Percentiles rank a stretch among this genome's conserved stretches.
Conservation (phyloP, 371 early-diverging fungal genomes). For the Dichotomocladium elegans region DNA sequence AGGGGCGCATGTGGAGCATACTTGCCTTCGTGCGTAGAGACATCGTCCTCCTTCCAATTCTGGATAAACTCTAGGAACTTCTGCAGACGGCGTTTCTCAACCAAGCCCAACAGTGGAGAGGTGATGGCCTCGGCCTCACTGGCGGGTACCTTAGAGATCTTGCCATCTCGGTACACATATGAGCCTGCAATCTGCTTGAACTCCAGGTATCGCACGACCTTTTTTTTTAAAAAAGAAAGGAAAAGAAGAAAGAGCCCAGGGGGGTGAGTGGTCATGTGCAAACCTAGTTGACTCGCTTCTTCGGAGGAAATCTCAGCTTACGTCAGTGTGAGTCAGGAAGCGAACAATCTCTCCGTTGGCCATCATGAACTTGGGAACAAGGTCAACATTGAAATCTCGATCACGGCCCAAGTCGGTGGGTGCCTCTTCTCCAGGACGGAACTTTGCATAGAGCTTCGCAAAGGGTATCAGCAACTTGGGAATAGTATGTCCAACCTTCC, state of each 20-base stretch:
- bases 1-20: neutral
- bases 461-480: neutral
- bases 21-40: conserved; percentile 72
- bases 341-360: conserved; percentile 92
- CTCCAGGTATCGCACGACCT: conserved; percentile 96
- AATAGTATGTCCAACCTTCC: neutral
- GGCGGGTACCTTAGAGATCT: conserved; percentile 94
- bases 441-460: conserved; percentile 80
- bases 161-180: conserved; percentile 84
- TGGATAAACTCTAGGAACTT: conserved; percentile 97
- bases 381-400: conserved; percentile 96
- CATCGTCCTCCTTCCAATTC: conserved; percentile 77
- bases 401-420: conserved; percentile 77
- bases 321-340: conserved; percentile 91
- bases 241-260: too few relatives aligned
- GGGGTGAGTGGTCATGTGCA: too few relatives aligned
- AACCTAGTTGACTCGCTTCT: too few relatives aligned
- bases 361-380: conserved; percentile 99
- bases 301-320: too few relatives aligned
- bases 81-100: conserved; percentile 95
- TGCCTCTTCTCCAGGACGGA: conserved; percentile 66
- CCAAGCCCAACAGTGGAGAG: conserved; percentile 87
- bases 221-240: too few relatives aligned
- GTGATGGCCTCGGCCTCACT: conserved; percentile 87
- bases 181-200: conserved; percentile 97